These are phyloP conservation scores for Plasmodium knowlesi DNA, from an alignment of 169 alveolate genomes.

Conservation along the genomic window DNA sequence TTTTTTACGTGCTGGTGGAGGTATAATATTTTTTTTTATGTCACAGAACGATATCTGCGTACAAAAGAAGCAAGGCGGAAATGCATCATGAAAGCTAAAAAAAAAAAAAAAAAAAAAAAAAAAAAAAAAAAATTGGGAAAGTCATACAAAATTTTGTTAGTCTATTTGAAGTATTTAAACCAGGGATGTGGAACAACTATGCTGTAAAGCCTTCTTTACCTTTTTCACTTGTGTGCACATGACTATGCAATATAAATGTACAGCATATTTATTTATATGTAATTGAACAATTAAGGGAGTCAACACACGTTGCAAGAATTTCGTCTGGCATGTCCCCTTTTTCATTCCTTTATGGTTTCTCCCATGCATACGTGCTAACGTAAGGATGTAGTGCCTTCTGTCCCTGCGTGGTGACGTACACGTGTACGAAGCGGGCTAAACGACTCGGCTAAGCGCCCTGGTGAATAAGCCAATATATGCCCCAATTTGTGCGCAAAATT, in stretches of 20 bases:
- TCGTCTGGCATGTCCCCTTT: not conserved
- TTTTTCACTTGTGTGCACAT: slow-evolving; percentile 4
- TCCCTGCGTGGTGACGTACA: not conserved
- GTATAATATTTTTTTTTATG: not conserved
- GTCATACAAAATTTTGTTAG: not conserved
- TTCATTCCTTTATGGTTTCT: not conserved
- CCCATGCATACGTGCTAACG: not conserved
- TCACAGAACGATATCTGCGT: not conserved
- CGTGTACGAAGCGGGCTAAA: not conserved
- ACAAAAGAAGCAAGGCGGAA: not conserved
- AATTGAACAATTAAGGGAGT: not conserved
- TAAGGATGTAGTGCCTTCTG: not conserved
- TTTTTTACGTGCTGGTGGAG: slow-evolving; percentile 10
- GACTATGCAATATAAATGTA: not conserved
- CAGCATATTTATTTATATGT: not conserved
- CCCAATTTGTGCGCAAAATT: not conserved
- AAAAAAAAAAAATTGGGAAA: not conserved
- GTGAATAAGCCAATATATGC: not conserved
- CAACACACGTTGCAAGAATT: not conserved
- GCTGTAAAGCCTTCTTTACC: not conserved
- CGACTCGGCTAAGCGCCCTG: not conserved
- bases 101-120: slow-evolving; percentile 18
- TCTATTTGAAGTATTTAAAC: slow-evolving; percentile 6
- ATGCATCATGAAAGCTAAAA: not conserved
- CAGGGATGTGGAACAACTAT: not conserved